Evolutionary conservation across 306 rosid species (phyloP), one percentile per base, ranked within the genome.

Genomic region (Corylus avellana): DNA sequence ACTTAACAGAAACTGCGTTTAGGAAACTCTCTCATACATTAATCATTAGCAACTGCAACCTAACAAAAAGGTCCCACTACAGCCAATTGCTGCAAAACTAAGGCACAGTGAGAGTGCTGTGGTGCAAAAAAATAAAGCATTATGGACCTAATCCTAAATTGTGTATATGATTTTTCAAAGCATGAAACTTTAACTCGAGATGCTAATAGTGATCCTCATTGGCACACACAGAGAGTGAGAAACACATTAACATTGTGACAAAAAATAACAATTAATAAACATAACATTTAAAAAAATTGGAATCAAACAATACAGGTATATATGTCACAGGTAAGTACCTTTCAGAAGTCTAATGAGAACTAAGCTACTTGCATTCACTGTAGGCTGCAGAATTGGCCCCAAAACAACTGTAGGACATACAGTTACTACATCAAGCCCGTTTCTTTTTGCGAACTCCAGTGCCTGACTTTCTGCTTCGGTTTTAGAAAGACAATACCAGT

Each of bases 401-500:
- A 81, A 4, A 27, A 91, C 74, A 44, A 84, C 27, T 54, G 84
- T 37, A 32, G 97, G 97, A 77, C 94, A 92, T 17, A 91, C 75
- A 50, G 84, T 77, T 27, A 92, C 93, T 37, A 88, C 55, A 22
- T 55, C 51, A 44, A 91, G 89, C 55, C 97, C 91, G 1, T 75
- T 85, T 81, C 51, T 80, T 69, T 72, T 84, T 2, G 87, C 91
- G 79, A 89, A 90, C 67, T 88, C 87, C 55, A 78, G 25, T 20
- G 90, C 91, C 75, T 87, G 87, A 78, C 78, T 78, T 78, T 94
- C 97, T 59, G 97, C 97, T 83, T 87, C 85, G 42, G 94, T 94
- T 90, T 94, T 94, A 47, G 97, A 77, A 56, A 77, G 87, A 56
- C 53, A 86, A 72, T 94, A 94, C 97, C 97, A 94, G 80, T 87